Conservation (phyloP, 352 stramenopile species). For the Pythium coloratum region DNA sequence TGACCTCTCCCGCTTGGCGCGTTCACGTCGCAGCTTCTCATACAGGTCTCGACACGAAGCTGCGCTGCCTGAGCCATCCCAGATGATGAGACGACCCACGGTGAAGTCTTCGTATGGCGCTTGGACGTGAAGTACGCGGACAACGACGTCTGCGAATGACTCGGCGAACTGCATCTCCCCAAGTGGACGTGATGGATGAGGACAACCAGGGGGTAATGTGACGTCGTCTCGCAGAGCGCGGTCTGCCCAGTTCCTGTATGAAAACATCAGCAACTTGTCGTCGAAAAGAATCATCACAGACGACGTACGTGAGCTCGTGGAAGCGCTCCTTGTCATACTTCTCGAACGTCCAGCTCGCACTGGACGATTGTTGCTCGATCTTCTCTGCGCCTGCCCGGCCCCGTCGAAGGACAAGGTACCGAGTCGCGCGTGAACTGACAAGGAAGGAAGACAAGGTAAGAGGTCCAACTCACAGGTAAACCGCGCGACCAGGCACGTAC, state of each 20-base stretch:
- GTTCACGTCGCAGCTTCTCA: constrained; percentile 15
- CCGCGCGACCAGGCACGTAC: constrained; percentile 30
- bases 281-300: background rate
- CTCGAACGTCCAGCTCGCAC: constrained; percentile 63
- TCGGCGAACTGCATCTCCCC: constrained; percentile 44
- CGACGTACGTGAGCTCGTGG: constrained; percentile 26
- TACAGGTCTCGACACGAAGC: constrained; percentile 29
- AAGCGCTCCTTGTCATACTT: constrained; percentile 47
- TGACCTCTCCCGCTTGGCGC: constrained; percentile 6
- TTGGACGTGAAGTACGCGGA: constrained; percentile 51
- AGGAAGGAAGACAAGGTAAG: background rate
- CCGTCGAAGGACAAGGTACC: constrained; percentile 61
- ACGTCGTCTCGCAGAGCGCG: constrained; percentile 39
- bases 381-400: constrained; percentile 11
- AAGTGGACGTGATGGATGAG: constrained; percentile 39
- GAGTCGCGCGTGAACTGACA: constrained; percentile 40
- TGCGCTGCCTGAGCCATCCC: constrained; percentile 60
- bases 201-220: constrained; percentile 53
- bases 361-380: constrained; percentile 51
- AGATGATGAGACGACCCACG: constrained; percentile 50
- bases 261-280: background rate
- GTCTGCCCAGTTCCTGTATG: constrained; percentile 47
- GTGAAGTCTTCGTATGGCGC: constrained; percentile 29
- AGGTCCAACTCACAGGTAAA: background rate
- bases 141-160: constrained; percentile 61